Percentiles rank a stretch among this genome's conserved stretches.
Conservation (phyloP, 371 early-diverging fungal genomes). For the Blakeslea trispora region DNA sequence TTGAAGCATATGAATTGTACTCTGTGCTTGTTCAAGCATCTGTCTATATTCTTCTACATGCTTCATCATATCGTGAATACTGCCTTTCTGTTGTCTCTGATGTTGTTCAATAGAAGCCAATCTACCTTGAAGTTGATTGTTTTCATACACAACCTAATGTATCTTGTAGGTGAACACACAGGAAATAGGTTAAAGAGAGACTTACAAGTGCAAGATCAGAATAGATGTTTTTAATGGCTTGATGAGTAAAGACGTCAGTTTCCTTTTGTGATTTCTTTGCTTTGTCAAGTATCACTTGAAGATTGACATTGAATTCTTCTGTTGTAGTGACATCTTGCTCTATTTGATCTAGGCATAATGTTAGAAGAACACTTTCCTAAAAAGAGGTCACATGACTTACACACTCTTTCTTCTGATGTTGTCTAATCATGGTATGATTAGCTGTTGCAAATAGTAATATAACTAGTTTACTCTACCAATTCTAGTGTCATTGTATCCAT, state of each 20-base stretch:
- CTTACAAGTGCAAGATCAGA: conserved; percentile 54
- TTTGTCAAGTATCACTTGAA: conserved; percentile 59
- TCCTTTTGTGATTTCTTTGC: conserved; percentile 61
- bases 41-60: conserved; percentile 45
- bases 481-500: conserved; percentile 57
- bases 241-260: conserved; percentile 38
- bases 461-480: conserved; percentile 28
- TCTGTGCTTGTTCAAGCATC: conserved; percentile 49
- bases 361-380: background rate
- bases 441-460: background rate
- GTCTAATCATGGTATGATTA: conserved; percentile 3
- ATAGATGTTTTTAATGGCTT: conserved; percentile 54
- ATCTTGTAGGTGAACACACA: no score
- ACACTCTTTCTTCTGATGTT: conserved; percentile 30
- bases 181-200: no score
- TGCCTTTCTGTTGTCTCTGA: conserved; percentile 39
- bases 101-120: conserved; percentile 29
- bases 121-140: conserved; percentile 33
- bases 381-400: conserved; percentile 23
- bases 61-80: conserved; percentile 31
- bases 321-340: conserved; percentile 57
- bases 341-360: conserved; percentile 28
- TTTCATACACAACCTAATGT: conserved; percentile 48
- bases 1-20: conserved; percentile 34
- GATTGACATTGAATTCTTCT: conserved; percentile 65